Conservation (phyloP, 2,329 filamentous ascomycete genomes). For the Paracamarosporium sp. region DNA sequence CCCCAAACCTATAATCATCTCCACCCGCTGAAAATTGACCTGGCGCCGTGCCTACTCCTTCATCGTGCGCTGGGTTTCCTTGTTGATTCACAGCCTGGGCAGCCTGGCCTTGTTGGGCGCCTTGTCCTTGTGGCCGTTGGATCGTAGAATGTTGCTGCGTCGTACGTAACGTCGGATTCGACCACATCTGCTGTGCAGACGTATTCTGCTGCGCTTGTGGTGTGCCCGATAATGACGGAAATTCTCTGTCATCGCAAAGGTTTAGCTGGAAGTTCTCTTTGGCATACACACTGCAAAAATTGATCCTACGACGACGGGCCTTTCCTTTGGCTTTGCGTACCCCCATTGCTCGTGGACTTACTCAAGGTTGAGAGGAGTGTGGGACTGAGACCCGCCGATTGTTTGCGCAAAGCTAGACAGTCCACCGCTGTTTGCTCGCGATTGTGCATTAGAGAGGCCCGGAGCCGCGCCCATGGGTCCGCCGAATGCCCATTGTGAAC, state of each 20-base stretch:
- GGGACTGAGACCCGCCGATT: conserved; percentile 60
- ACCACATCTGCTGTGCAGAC: conserved; percentile 61
- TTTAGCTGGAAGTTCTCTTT: conserved; percentile 25
- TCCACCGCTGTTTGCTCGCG: conserved; percentile 56
- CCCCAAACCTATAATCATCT: conserved; percentile 65
- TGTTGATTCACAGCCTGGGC: conserved; percentile 50
- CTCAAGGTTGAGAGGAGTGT: conserved; percentile 63
- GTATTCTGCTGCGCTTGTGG: conserved; percentile 63
- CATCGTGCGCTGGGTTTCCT: conserved; percentile 47
- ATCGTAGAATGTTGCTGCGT: conserved; percentile 61
- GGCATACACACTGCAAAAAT: neutral
- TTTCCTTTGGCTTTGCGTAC: conserved; percentile 13
- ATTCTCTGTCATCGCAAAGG: conserved; percentile 57
- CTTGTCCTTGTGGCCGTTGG: conserved; percentile 57
- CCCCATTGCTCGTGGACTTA: conserved; percentile 49
- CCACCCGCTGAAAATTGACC: conserved; percentile 59
- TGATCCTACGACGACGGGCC: neutral
- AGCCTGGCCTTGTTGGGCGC: conserved; percentile 37
- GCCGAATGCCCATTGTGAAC: conserved; percentile 65
- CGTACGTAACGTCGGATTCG: conserved; percentile 62
- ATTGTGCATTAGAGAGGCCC: conserved; percentile 57
- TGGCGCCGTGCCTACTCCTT: conserved; percentile 46
- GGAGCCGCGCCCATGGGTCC: conserved; percentile 61
- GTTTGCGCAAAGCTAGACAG: conserved; percentile 65
- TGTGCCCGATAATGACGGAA: conserved; percentile 65